Evolutionary conservation across 805 yeast species (phyloP).

Genomic region (Saccharomycopsis fibuligera): DNA sequence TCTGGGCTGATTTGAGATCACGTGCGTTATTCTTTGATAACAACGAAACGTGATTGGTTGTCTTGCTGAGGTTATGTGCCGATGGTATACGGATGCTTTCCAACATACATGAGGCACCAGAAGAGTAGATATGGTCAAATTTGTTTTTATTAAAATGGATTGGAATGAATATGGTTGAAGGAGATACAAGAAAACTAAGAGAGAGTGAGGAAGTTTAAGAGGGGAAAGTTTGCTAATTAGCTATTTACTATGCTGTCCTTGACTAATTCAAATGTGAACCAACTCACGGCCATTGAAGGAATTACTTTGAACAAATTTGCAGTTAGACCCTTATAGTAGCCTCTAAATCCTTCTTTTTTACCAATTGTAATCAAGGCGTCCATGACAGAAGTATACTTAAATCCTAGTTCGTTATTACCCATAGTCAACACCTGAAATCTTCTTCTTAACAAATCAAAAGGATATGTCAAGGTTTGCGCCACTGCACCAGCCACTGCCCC

Average conservation of each 20-base stretch:
- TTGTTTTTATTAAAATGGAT: no score
- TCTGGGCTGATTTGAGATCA: background rate
- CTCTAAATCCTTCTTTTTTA: slow-evolving; percentile 63
- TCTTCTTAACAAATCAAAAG: slow-evolving; percentile 82
- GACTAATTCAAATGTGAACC: slow-evolving; percentile 78
- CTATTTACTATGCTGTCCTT: slow-evolving; percentile 33
- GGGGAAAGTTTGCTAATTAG: background rate
- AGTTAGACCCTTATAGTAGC: slow-evolving; percentile 66
- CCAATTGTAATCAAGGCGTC: slow-evolving; percentile 72
- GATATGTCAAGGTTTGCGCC: slow-evolving; percentile 87
- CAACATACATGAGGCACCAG: no score
- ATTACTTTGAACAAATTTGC: slow-evolving; percentile 86
- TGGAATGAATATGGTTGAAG: no score
- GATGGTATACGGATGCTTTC: no score
- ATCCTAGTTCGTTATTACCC: slow-evolving; percentile 71
- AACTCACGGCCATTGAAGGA: slow-evolving; percentile 93
- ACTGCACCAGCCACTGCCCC: slow-evolving; percentile 88
- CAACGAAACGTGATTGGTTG: background rate
- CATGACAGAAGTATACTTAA: slow-evolving; percentile 66
- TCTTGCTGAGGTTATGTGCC: background rate
- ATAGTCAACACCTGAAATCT: slow-evolving; percentile 87
- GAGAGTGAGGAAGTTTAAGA: background rate
- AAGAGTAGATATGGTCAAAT: no score
- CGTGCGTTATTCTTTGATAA: background rate
- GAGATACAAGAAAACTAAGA: background rate